Evolutionary conservation across 2,329 filamentous ascomycete species (phyloP), one percentile per base, ranked within the genome.

Genomic region (Dactylonectria macrodidyma): DNA sequence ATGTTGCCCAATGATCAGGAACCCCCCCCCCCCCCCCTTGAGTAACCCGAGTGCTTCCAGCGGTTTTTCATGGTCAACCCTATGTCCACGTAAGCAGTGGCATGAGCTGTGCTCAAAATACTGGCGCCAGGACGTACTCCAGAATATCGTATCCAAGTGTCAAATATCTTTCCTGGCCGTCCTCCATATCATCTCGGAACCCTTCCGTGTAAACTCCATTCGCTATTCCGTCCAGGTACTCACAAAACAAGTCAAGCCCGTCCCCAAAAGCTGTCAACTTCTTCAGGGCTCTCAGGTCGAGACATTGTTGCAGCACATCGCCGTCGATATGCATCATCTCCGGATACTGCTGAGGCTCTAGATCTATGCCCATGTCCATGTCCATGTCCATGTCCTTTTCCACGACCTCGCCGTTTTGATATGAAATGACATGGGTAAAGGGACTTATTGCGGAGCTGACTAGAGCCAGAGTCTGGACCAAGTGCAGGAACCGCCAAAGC

Each of bases 391-490:
- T 41, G 5, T 58, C 44, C 34, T 5, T 54, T 33, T 38, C 63
- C 78, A 22, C 19, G 52, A 9, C 54, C 56, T 41, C 48, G 61
- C 11, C 33, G 79, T 30, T 30, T 30, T 30, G 26, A 30, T 30
- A 30, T 30, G 26, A 44, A 8, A 14, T n/a, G 16, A 7, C 41
- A 8, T 44, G 16, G 16, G 41, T 44, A 67, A 88, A 88, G 3
- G 88, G 86, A 65, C 85, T 89, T 12, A 90, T 79, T 3, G 76
- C 71, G 7, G 78, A 75, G 30, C 85, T 87, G 30, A 80, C 78
- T 54, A 86, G 78, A 33, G 89, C 90, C 55, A 97, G 78, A 66
- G 92, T 91, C 75, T 97, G 91, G 1, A 98, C 77, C 69, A 95
- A 90, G 65, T 87, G 87, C 5, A 98, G 84, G 4, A 97, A 84